Base-by-base conservation (phyloP, 148 eudicot species). In the Silene conica region DNA sequence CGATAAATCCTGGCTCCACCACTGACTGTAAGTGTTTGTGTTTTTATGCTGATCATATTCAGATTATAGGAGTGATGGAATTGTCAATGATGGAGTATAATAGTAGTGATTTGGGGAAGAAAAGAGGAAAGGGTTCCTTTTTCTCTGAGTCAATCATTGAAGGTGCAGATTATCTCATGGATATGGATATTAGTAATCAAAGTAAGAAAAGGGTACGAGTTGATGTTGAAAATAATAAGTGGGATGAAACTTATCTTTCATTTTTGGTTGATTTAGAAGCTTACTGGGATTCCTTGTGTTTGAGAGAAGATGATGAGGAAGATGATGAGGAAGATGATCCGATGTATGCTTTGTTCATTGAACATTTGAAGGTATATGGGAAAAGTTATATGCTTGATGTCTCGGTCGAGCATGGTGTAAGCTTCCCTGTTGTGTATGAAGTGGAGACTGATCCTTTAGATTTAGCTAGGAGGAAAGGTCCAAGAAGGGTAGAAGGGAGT, bases 321-420 rank as follows among this genome's bases (percentile, higher is more conserved):
- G 81, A 70, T 23, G 76, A 56, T n/a, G 81, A 66, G 1, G 78
- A 73, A 6, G 65, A 34, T 16, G 84, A 87, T 71, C 86, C 86
- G 38, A 46, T 72, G 8, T 87, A 80, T 74, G 57, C 18, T 46
- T n/a, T 57, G 66, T 84, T 87, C 74, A 66, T 77, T 73, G 71
- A 65, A 7, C 77, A 77, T 11, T 62, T 80, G 31, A 82, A 57
- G 73, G 80, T 13, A 31, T 69, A 67, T 67, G 83, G 83, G 62
- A 72, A 69, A 5, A 56, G 81, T 6, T 86, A 86, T 76, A 74
- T 74, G 68, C 77, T 85, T 67, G 70, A 80, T 59, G 75, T 67
- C 26, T 66, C 80, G 4, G 20, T 9, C 25, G 63, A 68, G 48
- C 20, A 79, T 62, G 80, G 81, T 19, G 71, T 61, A 23, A 46